Evolutionary conservation across 2,329 filamentous ascomycete genomes (phyloP).

Genomic region (Fusarium sterilihyphosum): DNA sequence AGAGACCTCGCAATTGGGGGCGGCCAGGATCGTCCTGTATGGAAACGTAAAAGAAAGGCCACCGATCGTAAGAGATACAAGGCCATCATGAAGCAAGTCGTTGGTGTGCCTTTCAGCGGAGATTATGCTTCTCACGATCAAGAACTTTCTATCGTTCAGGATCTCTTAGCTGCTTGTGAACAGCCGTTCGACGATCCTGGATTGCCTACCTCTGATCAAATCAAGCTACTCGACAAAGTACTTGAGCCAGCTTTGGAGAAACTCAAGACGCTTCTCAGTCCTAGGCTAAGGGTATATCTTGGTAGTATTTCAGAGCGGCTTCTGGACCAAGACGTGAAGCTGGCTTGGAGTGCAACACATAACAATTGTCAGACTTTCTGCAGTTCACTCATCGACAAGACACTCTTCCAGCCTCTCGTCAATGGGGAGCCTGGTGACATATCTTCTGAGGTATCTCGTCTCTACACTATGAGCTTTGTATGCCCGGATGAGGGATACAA

Average conservation of each 20-base stretch:
- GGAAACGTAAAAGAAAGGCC: conserved; percentile 18
- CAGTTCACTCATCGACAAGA: conserved; percentile 47
- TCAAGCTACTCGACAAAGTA: conserved; percentile 13
- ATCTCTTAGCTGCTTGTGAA: conserved; percentile 40
- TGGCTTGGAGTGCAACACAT: conserved; percentile 45
- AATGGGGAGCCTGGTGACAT: not conserved
- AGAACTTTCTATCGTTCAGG: conserved; percentile 44
- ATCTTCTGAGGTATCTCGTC: not conserved
- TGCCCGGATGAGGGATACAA: conserved; percentile 45
- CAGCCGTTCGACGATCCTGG: conserved; percentile 35
- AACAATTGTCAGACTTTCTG: conserved; percentile 55
- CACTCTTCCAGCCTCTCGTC: conserved; percentile 44
- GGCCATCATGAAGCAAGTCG: conserved; percentile 53
- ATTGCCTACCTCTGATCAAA: conserved; percentile 18
- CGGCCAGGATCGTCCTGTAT: conserved; percentile 13
- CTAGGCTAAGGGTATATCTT: conserved; percentile 45
- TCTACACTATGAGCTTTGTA: conserved; percentile 55
- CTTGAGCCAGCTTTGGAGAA: conserved; percentile 24
- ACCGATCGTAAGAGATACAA: conserved; percentile 47
- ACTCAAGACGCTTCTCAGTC: conserved; percentile 40
- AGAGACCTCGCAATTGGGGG: conserved; percentile 31
- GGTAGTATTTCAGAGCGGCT: conserved; percentile 44
- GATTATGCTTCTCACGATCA: conserved; percentile 33
- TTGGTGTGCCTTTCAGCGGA: conserved; percentile 50
- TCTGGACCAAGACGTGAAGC: conserved; percentile 37